phyloP scores from a whole-genome alignment of 768 basidiomycete species.

The Psilocybe sp. region DNA sequence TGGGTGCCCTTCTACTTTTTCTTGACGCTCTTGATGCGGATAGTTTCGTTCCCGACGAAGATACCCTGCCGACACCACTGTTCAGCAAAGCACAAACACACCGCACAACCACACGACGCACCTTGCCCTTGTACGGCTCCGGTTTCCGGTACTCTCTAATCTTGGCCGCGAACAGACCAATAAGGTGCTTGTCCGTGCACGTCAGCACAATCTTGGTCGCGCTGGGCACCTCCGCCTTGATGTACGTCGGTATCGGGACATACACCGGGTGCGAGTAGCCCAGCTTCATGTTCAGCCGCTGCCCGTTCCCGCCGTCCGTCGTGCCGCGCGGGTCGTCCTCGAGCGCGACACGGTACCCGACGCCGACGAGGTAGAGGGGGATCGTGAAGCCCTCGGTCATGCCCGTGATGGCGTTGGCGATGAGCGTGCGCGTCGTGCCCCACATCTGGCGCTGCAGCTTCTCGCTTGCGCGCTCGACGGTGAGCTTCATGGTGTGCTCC shows the following conservation, averaged over 20 bases:
- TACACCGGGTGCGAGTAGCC: conserved; percentile 88
- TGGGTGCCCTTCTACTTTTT: conserved; percentile 69
- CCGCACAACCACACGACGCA: conserved; percentile 34
- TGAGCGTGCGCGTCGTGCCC: conserved; percentile 91
- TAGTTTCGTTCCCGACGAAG: conserved; percentile 90
- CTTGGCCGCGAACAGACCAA: conserved; percentile 87
- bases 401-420: conserved; percentile 85
- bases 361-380: conserved; percentile 87
- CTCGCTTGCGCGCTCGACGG: conserved; percentile 63
- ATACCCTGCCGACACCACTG: conserved; percentile 59
- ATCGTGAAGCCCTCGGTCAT: conserved; percentile 87
- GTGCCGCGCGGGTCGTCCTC: conserved; percentile 76
- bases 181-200: conserved; percentile 83
- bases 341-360: conserved; percentile 87
- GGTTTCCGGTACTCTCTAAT: conserved; percentile 84
- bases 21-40: conserved; percentile 88
- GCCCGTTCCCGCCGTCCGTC: conserved; percentile 52
- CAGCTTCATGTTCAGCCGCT: conserved; percentile 85
- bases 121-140: conserved; percentile 98
- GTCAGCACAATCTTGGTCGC: conserved; percentile 82
- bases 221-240: conserved; percentile 75
- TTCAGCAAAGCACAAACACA: background rate
- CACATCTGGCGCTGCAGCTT: conserved; percentile 88
- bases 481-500: conserved; percentile 36
- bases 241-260: conserved; percentile 78